Percentiles rank a stretch among this genome's conserved stretches.
Evolutionary conservation across 2,329 filamentous ascomycete genomes (phyloP).

Genomic region (Trichoderma sp.): DNA sequence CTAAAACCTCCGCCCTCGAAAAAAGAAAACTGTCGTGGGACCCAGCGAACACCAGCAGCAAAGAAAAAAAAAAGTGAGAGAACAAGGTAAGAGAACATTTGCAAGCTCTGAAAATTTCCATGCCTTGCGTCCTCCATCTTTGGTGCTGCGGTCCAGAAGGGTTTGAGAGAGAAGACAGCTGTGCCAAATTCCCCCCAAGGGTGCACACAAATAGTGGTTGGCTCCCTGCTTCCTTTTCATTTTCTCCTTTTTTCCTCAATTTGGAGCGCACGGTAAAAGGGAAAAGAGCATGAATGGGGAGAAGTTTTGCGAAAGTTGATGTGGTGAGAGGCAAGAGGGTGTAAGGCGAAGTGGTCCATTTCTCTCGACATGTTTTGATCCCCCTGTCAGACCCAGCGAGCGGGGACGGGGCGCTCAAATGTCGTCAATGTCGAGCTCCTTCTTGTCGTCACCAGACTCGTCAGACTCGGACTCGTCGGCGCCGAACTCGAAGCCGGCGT

Average conservation of each 20-base stretch:
- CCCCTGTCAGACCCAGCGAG: background rate
- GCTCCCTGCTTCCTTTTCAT: background rate
- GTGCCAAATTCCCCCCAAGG: constrained; percentile 35
- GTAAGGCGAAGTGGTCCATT: constrained; percentile 8
- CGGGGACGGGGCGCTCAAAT: constrained; percentile 60
- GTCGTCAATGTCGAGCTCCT: constrained; percentile 93
- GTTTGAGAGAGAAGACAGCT: constrained; percentile 68
- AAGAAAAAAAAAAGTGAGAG: background rate
- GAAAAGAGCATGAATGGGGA: constrained; percentile 1
- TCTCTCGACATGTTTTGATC: constrained; percentile 12
- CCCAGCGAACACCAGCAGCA: constrained; percentile 27
- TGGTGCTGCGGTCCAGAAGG: constrained; percentile 28
- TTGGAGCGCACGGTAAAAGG: background rate
- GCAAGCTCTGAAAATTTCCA: background rate
- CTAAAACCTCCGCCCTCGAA: constrained; percentile 39
- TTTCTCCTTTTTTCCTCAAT: background rate
- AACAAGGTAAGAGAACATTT: constrained; percentile 1
- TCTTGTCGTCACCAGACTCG: constrained; percentile 56
- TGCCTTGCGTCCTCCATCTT: background rate
- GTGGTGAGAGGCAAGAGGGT: constrained; percentile 18
- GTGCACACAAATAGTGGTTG: background rate
- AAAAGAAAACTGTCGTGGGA: constrained; percentile 50
- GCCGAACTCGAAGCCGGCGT: constrained; percentile 98
- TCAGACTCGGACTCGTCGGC: constrained; percentile 74
- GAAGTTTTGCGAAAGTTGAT: constrained; percentile 1